Base-by-base conservation (phyloP, 2,329 filamentous ascomycete genomes). In the Alternaria triticina region DNA sequence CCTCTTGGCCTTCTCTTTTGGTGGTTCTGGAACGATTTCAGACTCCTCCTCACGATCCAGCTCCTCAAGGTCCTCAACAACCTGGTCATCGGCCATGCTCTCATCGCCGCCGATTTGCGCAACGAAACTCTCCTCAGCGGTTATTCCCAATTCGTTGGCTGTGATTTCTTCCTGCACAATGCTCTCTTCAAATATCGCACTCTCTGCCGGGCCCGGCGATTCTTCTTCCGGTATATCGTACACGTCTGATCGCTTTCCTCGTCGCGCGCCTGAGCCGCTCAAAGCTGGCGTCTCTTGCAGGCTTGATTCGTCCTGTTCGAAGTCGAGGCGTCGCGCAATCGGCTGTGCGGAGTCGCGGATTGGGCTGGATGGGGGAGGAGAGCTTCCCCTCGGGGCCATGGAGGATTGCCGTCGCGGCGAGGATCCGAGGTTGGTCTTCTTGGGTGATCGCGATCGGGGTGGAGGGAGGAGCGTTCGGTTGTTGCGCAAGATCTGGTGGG, bases 361-460 rank as follows among this genome's bases (percentile, higher is more conserved):
- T 6, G 78, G 76, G 33, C 74, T 78, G 1, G 71, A 72, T 6
- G 56, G 36, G 11, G 61, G 61, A 22, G 78, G 74, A 0, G 86
- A 84, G 15, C 85, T 87, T 12, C 86, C 86, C 17, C 82, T 81
- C 47, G 84, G 86, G 28, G 83, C 86, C 57, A 90, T 78, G 51
- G 86, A 85, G 5, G 86, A 88, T 69, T 88, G 88, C 59, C 86
- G 85, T 65, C 88, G 85, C 25, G 90, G 88, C 0, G 90, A 90
- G 25, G 83, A 82, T 7, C 80, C 83, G 56, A 86, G 83, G 33
- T 85, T 81, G 4, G 89, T 90, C 78, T 91, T 91, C 58, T 86
- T 83, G 1, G 90, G 90, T 3, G 90, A 91, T 68, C 70, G 87
- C 81, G 85, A 79, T 76, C 81, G 77, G 61, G 81, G 81, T 71